Base-by-base conservation (phyloP, 148 eudicot species). In the Camellia lanceoleosa region DNA sequence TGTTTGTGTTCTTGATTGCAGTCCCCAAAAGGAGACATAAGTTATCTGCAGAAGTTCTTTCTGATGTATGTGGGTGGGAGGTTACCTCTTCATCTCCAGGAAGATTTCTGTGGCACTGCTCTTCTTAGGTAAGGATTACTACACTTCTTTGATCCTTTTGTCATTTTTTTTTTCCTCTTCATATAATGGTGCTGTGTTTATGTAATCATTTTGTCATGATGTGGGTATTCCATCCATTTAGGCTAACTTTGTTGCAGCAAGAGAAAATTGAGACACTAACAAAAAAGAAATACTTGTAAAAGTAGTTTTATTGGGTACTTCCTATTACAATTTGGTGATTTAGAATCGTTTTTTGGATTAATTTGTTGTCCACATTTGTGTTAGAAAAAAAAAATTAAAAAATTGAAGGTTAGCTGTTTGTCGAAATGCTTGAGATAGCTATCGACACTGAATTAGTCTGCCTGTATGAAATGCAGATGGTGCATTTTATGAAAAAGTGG, bases 61-160 rank as follows among this genome's bases (percentile, higher is more conserved):
- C 84, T 96, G 83, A 91, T 90, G 88, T 96, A 96, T 84, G 98
- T 95, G 49, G 97, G 99, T 83, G 99, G 98, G 80, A 92, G 98
- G 86, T 76, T 78, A 18, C 98, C 99, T 47, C 97, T 96, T 86
- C 98, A 93, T 82, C 87, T 96, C 46, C 99, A 96, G 81, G 99
- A 96, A 85, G 99, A 96, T 87, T 96, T 96, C 77, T 96, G 99
- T 79, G 99, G 99, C 85, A 96, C 98, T 86, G 98, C 98, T 77
- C 92, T 93, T 77, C 92, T 93, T 65, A 93, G 97, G 97, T 93
- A 80, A 23, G n/a, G 51, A 20, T 79, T 58, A 23, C n/a, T 19
- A 46, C 0, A 58, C 60, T 67, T 73, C 9, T 46, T 30, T 61
- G 74, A 49, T 62, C 55, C 56, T 74, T 71, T 74, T 67, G 61